Base-by-base conservation (phyloP, 768 basidiomycete species). In the Gyrodon lividus region DNA sequence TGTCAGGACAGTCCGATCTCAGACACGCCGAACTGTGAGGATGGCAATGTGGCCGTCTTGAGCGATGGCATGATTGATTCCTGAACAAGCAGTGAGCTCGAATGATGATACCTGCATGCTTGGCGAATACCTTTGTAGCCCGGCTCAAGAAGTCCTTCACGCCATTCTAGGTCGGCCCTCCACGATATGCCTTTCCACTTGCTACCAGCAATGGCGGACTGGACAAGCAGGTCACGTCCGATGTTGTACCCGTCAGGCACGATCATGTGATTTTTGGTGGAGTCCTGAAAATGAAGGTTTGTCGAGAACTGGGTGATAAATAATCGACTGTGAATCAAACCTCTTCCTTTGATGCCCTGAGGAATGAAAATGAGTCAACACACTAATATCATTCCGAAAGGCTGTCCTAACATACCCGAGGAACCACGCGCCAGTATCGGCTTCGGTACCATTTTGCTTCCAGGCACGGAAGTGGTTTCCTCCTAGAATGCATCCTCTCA, bases 391-490 rank as follows among this genome's bases (percentile, higher is more conserved):
- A 43, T 37, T 19, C 48, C 10, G 20, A 19, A 5, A 48, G 17
- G 23, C 5, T 38, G 3, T 13, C 38, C 56, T 7, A 34, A 74
- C 81, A 37, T 63, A 87, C 88, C 81, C 90, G 9, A 94, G 73
- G 61, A 93, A 93, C 91, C 91, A 93, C 7, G 91, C 91, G 1
- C 86, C 82, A 43, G 80, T 86, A 59, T 84, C 73, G 0, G 80
- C 88, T 16, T 72, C 61, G 0, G 86, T 83, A 3, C 89, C 91
- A 58, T 92, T 90, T 75, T 94, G 91, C 62, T 82, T 84, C 91
- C 91, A 94, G 7, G 89, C 89, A 43, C 91, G 79, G 61, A 89
- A 94, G 63, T 94, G 92, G 51, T 93, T 85, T 2, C 91, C 92
- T n/a, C 90, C 90, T 78, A 61, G 22, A 45, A 10, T 20, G 13